Base-by-base conservation (phyloP, 805 yeast genomes). In the Ogataea pilisensis region DNA sequence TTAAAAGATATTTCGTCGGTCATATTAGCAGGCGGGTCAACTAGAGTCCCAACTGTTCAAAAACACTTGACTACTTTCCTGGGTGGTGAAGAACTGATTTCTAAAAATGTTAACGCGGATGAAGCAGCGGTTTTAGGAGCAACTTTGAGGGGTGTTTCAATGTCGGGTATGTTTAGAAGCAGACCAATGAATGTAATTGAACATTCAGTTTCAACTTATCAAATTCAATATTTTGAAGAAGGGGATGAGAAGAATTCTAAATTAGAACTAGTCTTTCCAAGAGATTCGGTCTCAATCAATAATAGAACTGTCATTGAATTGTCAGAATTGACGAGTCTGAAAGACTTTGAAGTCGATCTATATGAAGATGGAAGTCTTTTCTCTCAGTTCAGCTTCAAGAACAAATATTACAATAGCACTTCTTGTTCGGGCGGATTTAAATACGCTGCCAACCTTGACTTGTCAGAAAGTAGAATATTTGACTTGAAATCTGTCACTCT, bases 41-140 rank as follows among this genome's bases (percentile, higher is more conserved):
- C 91, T 5, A 78, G 99, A 60, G 85, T 88, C 24, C 99, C 99
- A 13, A 73, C 85, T 54, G 84, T 93, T 35, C 93, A 88, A 62
- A 72, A 76, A 42, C 75, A 73, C 39, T 65, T 87, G 43, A 46
- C 59, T 2, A 58, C 73, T 2, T 66, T 79, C 33, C 65, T 82
- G 31, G 87, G 83, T 1, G 77, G 76, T 16, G 82, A 77, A 2
- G 54, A 49, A 6, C 58, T 68, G 37, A 69, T 90, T 30, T 73
- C 95, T 18, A 88, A 82, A 61, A 86, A 82, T 38, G 95, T 93
- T 34, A 93, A 93, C 62, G 93, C 99, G 0, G 99, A 93, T 63
- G 99, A 93, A 66, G 81, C 97, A 34, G 87, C 87, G 38, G 96
- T 87, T 12, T 72, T 86, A 53, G 99, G 99, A 37, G 78, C 95